Base-by-base conservation (phyloP, 116 monocot species). In the Zostera marina region DNA sequence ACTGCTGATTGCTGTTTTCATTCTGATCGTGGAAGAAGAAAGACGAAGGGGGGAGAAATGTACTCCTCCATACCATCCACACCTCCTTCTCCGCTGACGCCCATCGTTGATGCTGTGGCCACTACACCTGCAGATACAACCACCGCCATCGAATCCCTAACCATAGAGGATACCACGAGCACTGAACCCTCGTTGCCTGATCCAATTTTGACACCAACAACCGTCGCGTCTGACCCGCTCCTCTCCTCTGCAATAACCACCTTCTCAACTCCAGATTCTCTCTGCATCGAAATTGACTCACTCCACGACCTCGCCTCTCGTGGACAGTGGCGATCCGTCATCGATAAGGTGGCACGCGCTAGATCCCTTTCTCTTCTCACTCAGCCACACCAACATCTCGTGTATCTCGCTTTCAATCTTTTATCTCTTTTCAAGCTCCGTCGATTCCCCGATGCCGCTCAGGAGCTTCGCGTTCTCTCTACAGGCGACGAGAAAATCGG, bases 371-470 rank as follows among this genome's bases (percentile, higher is more conserved):
- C 59, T 52, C 70, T 54, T 60, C 78, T 80, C 56, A 44, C 71
- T 11, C 64, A 53, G n/a, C 89, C 80, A n/a, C 94, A 82, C 61
- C 81, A 76, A 42, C 89, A 82, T 77, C 75, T 85, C 69, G 68
- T 79, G 73, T 77, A 77, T 73, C 79, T 84, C 56, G 53, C 85
- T 59, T 75, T 96, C 70, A 66, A 71, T 67, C 60, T 76, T 70
- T 78, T 96, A 72, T 52, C 94, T 47, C 85, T 94, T 47, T 69
- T 74, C 80, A 94, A 94, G 76, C 85, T 94, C 77, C 88, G 85
- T 71, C 88, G 81, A 56, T 82, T 69, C 70, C 42, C 79, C 59
- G 79, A 84, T 61, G 77, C 80, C 42, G 44, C 70, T 32, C 63
- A 58, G 51, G 73, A 79, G 42, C 70, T 91, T 44, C 70, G 63